Evolutionary conservation across 495 filamentous ascomycete genomes (phyloP).

Genomic region (Talaromyces proteolyticus): DNA sequence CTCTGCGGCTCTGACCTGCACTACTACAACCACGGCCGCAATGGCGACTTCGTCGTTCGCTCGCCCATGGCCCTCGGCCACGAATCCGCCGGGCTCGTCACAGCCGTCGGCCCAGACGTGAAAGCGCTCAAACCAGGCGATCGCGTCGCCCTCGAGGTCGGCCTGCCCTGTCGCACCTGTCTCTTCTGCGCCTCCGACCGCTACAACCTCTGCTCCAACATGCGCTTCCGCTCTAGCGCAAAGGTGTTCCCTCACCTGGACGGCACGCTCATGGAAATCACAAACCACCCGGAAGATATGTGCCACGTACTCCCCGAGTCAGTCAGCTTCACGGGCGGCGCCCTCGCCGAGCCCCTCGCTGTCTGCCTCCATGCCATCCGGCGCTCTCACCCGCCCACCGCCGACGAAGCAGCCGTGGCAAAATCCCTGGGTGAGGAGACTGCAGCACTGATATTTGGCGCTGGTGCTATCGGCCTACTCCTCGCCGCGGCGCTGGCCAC

Average conservation of each 20-base stretch:
- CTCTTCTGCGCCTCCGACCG: constrained; percentile 58
- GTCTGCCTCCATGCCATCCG: constrained; percentile 73
- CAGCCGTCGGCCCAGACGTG: constrained; percentile 41
- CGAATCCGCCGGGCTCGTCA: constrained; percentile 68
- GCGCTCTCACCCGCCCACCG: constrained; percentile 48
- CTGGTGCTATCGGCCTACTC: constrained; percentile 74
- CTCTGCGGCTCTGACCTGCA: constrained; percentile 82
- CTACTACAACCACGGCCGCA: constrained; percentile 81
- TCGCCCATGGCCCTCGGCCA: constrained; percentile 72
- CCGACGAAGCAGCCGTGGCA: constrained; percentile 19
- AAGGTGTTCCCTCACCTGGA: constrained; percentile 75
- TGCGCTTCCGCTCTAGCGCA: constrained; percentile 75
- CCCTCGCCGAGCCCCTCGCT: constrained; percentile 71
- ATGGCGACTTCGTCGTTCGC: constrained; percentile 73
- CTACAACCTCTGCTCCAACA: constrained; percentile 80
- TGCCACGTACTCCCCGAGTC: constrained; percentile 51
- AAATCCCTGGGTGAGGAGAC: constrained; percentile 20
- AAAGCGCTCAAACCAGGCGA: constrained; percentile 25
- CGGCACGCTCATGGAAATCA: constrained; percentile 73
- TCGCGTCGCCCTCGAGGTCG: constrained; percentile 30
- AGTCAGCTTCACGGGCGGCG: constrained; percentile 63
- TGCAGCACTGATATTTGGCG: constrained; percentile 70
- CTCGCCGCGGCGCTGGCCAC: constrained; percentile 56
- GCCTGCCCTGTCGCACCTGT: constrained; percentile 66
- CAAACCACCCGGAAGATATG: constrained; percentile 64